These are phyloP conservation scores for Fusarium foetens DNA, from an alignment of 2,329 filamentous ascomycete genomes.

Conservation along the genomic window DNA sequence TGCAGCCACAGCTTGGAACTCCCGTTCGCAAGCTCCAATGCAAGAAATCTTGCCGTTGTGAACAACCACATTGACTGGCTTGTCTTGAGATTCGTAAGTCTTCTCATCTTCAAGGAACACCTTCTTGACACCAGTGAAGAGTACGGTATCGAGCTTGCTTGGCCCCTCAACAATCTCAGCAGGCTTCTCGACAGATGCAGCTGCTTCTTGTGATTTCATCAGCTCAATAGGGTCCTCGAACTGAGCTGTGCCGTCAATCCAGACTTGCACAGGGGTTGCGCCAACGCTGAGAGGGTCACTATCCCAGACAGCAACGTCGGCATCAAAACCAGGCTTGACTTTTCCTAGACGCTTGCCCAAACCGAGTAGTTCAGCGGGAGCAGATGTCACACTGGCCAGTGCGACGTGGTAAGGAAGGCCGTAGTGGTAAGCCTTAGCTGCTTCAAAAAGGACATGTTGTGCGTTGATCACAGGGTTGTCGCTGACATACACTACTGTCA, in stretches of 20 bases:
- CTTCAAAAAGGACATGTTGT: slow-evolving; percentile 75
- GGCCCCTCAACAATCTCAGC: slow-evolving; percentile 56
- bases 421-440: slow-evolving; percentile 68
- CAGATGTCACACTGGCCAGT: slow-evolving; percentile 66
- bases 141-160: slow-evolving; percentile 50
- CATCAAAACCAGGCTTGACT: slow-evolving; percentile 69
- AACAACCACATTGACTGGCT: slow-evolving; percentile 61
- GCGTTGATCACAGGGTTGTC: slow-evolving; percentile 77
- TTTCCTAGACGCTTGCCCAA: slow-evolving; percentile 68
- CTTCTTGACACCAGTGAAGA: slow-evolving; percentile 67
- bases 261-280: slow-evolving; percentile 69
- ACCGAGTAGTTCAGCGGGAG: slow-evolving; percentile 67
- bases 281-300: slow-evolving; percentile 70
- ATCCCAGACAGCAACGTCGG: slow-evolving; percentile 71
- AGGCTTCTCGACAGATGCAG: slow-evolving; percentile 54
- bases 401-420: slow-evolving; percentile 70
- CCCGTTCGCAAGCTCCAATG: slow-evolving; percentile 61
- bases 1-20: slow-evolving; percentile 53
- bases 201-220: slow-evolving; percentile 56
- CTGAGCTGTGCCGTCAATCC: slow-evolving; percentile 70
- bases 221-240: slow-evolving; percentile 63
- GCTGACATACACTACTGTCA: slow-evolving; percentile 75
- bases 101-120: slow-evolving; percentile 61
- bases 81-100: slow-evolving; percentile 45
- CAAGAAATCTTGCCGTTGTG: slow-evolving; percentile 65